A percentile compares a stretch with the other conserved stretches of the same genome.
These are phyloP conservation scores for Huntiella decipiens DNA, from an alignment of 2,329 filamentous ascomycete genomes.

Conservation along the genomic window DNA sequence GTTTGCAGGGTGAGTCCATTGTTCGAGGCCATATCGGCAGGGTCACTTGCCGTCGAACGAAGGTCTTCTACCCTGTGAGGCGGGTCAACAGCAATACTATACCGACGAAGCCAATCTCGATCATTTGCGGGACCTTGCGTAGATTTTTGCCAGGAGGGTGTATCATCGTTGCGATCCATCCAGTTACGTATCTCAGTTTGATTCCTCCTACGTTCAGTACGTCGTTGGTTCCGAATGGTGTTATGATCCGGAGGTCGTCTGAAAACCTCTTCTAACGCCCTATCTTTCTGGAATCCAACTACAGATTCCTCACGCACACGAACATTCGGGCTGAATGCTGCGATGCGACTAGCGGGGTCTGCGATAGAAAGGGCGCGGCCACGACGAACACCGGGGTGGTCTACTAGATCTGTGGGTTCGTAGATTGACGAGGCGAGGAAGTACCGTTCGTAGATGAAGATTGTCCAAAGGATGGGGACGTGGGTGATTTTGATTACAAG, in stretches of 20 bases:
- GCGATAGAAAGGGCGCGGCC: slow-evolving; percentile 35
- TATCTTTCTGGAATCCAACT: slow-evolving; percentile 74
- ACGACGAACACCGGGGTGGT: slow-evolving; percentile 38
- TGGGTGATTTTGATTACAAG: slow-evolving; percentile 81
- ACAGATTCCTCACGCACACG: slow-evolving; percentile 72
- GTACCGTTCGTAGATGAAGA: slow-evolving; percentile 72
- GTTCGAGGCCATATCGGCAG: slow-evolving; percentile 41
- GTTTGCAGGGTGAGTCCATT: slow-evolving; percentile 19
- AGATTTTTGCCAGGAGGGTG: slow-evolving; percentile 11
- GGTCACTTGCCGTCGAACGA: slow-evolving; percentile 43
- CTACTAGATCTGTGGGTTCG: slow-evolving; percentile 72
- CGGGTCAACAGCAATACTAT: slow-evolving; percentile 32
- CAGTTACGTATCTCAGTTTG: slow-evolving; percentile 71
- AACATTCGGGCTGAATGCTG: slow-evolving; percentile 53
- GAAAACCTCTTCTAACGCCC: slow-evolving; percentile 81
- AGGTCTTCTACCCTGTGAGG: slow-evolving; percentile 33
- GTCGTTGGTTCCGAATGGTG: slow-evolving; percentile 38
- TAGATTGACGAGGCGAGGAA: slow-evolving; percentile 59
- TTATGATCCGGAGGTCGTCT: slow-evolving; percentile 48
- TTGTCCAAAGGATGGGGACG: slow-evolving; percentile 67
- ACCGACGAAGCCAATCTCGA: slow-evolving; percentile 31
- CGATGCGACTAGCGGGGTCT: slow-evolving; percentile 34
- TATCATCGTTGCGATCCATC: slow-evolving; percentile 58
- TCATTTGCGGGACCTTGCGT: slow-evolving; percentile 11
- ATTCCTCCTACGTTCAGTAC: slow-evolving; percentile 50